Evolutionary conservation across 345 rosid genomes (phyloP), one percentile per base, ranked within the genome.

Genomic region (Bretschneidera sinensis): DNA sequence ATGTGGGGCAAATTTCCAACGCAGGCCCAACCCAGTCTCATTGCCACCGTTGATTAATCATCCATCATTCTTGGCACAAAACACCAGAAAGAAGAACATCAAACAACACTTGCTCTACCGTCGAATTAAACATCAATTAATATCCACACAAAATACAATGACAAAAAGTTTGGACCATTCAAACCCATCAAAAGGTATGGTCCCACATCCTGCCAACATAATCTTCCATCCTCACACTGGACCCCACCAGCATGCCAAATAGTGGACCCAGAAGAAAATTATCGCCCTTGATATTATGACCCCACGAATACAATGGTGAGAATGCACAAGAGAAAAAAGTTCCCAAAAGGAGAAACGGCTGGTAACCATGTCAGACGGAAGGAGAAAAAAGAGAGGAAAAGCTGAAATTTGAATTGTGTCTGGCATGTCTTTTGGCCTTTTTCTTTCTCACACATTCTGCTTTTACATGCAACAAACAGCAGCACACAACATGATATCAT

Each of bases 391-490:
- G 74, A 55, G n/a, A n/a, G n/a, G n/a, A 74, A 85, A 76, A 79
- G 76, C 76, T 66, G 76, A 76, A 74, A 61, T 84, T 84, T 84
- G 84, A 84, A 81, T 78, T 76, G 61, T 76, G 76, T 58, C 64
- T 61, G 24, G 20, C 77, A 31, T 57, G 51, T 51, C 25, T 57
- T 43, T 35, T n/a, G n/a, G n/a, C n/a, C n/a, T n/a, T n/a, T n/a
- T n/a, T n/a, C n/a, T n/a, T n/a, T n/a, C n/a, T n/a, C n/a, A n/a
- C n/a, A n/a, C n/a, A n/a, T n/a, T 53, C 34, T 54, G 6, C 67
- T 70, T 74, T 69, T 68, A 20, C 66, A 73, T 73, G 70, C 64
- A 55, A 71, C 67, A 61, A 54, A 50, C 59, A 63, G 55, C 66
- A 24, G 55, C 47, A 66, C 73, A 53, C 53, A 48, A 62, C 34